Percentiles rank a stretch among this genome's conserved stretches.
Conservation (phyloP, 495 filamentous ascomycete genomes). For the Poronia punctata region DNA sequence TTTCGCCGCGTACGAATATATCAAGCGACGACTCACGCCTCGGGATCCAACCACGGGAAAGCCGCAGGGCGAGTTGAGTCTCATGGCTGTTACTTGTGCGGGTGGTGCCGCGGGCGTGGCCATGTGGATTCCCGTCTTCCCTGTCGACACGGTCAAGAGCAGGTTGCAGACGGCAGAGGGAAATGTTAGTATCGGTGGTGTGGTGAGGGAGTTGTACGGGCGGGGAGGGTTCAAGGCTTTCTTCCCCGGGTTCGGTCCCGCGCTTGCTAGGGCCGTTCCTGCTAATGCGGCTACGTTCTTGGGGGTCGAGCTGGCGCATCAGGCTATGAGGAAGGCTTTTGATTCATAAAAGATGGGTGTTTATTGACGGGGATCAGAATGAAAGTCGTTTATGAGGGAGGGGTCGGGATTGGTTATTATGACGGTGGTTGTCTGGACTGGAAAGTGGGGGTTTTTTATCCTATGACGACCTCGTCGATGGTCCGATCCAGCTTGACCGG, state of each 20-base stretch:
- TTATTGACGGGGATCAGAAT: no score
- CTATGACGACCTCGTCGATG: conserved; percentile 1
- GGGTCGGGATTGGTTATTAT: background rate
- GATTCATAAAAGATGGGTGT: conserved; percentile 29
- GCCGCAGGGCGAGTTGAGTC: conserved; percentile 62
- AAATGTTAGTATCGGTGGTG: conserved; percentile 72
- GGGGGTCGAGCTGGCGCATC: conserved; percentile 75
- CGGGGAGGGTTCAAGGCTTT: conserved; percentile 85
- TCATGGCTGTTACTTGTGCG: conserved; percentile 76
- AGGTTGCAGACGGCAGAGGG: conserved; percentile 88
- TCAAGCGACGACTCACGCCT: conserved; percentile 84
- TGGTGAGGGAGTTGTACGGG: conserved; percentile 69
- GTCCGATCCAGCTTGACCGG: no score
- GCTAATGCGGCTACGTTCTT: conserved; percentile 76
- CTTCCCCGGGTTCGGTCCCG: conserved; percentile 94
- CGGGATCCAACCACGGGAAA: conserved; percentile 69
- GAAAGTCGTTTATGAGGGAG: background rate
- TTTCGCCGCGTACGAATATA: conserved; percentile 93
- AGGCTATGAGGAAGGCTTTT: conserved; percentile 72
- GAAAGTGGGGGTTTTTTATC: background rate
- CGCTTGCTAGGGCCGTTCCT: conserved; percentile 85
- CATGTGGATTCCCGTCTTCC: conserved; percentile 99
- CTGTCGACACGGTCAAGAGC: conserved; percentile 93
- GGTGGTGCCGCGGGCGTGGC: conserved; percentile 89
- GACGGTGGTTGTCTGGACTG: no score